phyloP scores from a whole-genome alignment of 106 monocot genomes.

The Posidonia australis region DNA sequence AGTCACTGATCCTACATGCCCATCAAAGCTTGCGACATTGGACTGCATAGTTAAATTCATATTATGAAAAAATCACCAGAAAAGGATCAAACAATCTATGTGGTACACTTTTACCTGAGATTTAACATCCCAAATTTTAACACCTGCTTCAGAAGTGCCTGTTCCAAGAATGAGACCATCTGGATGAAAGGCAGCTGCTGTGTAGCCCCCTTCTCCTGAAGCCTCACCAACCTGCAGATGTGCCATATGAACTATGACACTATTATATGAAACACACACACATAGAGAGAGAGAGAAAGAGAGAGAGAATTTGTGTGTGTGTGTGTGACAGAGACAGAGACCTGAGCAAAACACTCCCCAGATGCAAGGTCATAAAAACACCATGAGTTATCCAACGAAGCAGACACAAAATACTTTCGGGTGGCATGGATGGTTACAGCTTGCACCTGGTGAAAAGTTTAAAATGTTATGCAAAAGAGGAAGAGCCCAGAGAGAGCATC shows the following conservation, averaged over 20 bases:
- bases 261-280: no score
- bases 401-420: constrained; percentile 75
- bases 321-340: constrained; percentile 14
- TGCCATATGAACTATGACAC: not conserved
- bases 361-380: constrained; percentile 87
- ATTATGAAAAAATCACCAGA: not conserved
- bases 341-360: constrained; percentile 85
- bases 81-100: not conserved
- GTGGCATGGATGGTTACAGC: constrained; percentile 93
- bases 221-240: constrained; percentile 75
- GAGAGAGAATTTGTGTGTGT: not conserved
- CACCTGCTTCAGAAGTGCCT: constrained; percentile 74
- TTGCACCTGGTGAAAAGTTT: constrained; percentile 49
- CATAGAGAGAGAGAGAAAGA: no score
- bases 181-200: constrained; percentile 86
- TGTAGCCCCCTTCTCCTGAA: constrained; percentile 66
- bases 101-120: constrained; percentile 48
- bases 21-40: constrained; percentile 97
- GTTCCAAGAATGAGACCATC: constrained; percentile 98
- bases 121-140: constrained; percentile 98
- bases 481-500: not conserved
- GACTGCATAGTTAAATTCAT: constrained; percentile 30
- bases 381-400: constrained; percentile 88
- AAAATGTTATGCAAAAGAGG: not conserved
- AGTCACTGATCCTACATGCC: constrained; percentile 77